Evolutionary conservation across 1,139 yeast genomes (phyloP).

Genomic region (Lodderomyces parapsilosis): DNA sequence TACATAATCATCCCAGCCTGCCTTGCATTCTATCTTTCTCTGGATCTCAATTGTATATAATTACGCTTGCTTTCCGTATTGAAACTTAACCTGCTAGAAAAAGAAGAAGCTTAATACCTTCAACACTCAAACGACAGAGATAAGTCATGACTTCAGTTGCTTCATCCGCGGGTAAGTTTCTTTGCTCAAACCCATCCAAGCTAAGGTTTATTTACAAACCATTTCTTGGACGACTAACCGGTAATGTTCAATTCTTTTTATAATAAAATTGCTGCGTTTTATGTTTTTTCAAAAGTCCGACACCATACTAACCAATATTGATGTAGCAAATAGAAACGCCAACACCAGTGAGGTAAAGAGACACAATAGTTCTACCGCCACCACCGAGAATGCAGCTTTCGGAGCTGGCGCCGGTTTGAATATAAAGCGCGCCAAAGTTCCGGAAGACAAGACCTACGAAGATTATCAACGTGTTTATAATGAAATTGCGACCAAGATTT

Average conservation of each 20-base stretch:
- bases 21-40: background rate
- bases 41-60: background rate
- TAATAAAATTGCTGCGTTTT: background rate
- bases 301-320: slow-evolving; percentile 8
- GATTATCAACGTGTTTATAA: slow-evolving; percentile 80
- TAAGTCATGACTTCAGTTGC: slow-evolving; percentile 15
- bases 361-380: slow-evolving; percentile 4
- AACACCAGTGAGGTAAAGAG: slow-evolving; percentile 14
- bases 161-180: slow-evolving; percentile 8
- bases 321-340: slow-evolving; percentile 11
- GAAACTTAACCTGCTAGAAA: background rate
- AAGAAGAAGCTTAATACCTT: background rate
- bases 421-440: slow-evolving; percentile 24
- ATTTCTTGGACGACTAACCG: slow-evolving; percentile 21
- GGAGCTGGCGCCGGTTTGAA: slow-evolving; percentile 23
- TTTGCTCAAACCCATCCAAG: slow-evolving; percentile 3
- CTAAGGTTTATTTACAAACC: slow-evolving; percentile 7
- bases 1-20: background rate
- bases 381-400: slow-evolving; percentile 14
- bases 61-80: background rate
- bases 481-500: slow-evolving; percentile 71
- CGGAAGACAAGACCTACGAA: slow-evolving; percentile 31
- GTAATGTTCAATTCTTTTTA: slow-evolving; percentile 17
- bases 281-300: background rate
- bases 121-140: background rate